Conservation (phyloP, 2,329 filamentous ascomycete species). For the Plectosphaerella cucumerina region DNA sequence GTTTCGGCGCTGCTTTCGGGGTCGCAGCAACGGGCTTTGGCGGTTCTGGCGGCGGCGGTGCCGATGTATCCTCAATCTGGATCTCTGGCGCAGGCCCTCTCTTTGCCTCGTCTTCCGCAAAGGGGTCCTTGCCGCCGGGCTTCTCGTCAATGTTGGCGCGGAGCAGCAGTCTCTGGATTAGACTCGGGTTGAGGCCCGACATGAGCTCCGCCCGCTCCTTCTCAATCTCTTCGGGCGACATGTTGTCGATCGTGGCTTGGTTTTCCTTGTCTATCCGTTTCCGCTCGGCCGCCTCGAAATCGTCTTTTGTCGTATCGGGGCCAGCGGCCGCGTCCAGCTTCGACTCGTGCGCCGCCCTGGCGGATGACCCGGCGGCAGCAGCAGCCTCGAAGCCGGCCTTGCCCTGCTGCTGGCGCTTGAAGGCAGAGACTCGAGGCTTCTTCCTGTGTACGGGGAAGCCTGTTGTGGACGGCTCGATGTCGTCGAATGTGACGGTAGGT, state of each 20-base stretch:
- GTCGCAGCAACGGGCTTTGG: background rate
- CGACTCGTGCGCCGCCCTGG: constrained; percentile 6
- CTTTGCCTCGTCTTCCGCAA: constrained; percentile 15
- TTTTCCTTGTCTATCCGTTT: constrained; percentile 81
- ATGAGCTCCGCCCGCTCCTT: constrained; percentile 78
- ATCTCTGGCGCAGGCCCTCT: constrained; percentile 23
- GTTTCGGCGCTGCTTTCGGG: constrained; percentile 8
- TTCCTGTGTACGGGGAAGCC: constrained; percentile 92
- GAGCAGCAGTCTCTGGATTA: constrained; percentile 73
- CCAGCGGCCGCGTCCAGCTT: constrained; percentile 5
- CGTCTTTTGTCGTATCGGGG: constrained; percentile 11
- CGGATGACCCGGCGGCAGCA: constrained; percentile 7
- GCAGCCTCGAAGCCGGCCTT: constrained; percentile 20
- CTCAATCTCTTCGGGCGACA: constrained; percentile 80
- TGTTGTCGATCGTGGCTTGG: constrained; percentile 63
- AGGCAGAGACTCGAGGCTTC: constrained; percentile 67
- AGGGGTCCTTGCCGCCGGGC: constrained; percentile 32
- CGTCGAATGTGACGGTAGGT: constrained; percentile 56
- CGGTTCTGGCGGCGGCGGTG: constrained; percentile 5
- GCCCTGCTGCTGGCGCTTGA: constrained; percentile 64
- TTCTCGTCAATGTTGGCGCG: constrained; percentile 71
- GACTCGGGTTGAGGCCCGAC: constrained; percentile 65
- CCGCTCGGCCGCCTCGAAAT: constrained; percentile 54
- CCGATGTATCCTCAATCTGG: constrained; percentile 26
- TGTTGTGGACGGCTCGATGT: constrained; percentile 49